phyloP scores from a whole-genome alignment of 768 basidiomycete species.

The Thelephora aurantiotincta region DNA sequence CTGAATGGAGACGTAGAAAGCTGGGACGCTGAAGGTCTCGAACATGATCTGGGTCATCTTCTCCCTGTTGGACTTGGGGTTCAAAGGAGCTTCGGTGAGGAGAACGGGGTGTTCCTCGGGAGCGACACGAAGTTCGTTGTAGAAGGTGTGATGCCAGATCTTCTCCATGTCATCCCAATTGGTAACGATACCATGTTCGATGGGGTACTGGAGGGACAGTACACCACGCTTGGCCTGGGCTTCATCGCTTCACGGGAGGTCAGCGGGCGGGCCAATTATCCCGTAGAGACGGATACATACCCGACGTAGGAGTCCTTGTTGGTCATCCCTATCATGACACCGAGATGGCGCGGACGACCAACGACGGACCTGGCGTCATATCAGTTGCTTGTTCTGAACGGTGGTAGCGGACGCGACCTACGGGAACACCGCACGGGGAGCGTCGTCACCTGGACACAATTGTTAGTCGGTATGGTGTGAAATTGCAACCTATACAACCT shows the following conservation, averaged over 20 bases:
- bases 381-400: not conserved
- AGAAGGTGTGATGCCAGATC: slow-evolving; percentile 67
- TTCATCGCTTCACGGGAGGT: slow-evolving; percentile 33
- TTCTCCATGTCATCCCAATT: slow-evolving; percentile 73
- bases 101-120: slow-evolving; percentile 89
- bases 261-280: not conserved
- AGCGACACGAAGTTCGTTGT: slow-evolving; percentile 88
- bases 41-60: slow-evolving; percentile 98
- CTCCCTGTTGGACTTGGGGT: slow-evolving; percentile 87
- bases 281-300: slow-evolving; percentile 18
- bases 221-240: slow-evolving; percentile 66
- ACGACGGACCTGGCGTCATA: slow-evolving; percentile 37
- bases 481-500: slow-evolving; percentile 10
- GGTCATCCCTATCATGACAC: slow-evolving; percentile 70
- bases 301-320: slow-evolving; percentile 70
- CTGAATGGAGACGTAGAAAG: slow-evolving; percentile 87
- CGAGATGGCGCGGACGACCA: slow-evolving; percentile 58
- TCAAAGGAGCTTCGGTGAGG: slow-evolving; percentile 83
- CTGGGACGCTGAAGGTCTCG: slow-evolving; percentile 88
- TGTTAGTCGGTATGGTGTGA: not conserved
- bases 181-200: slow-evolving; percentile 60
- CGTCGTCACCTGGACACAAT: slow-evolving; percentile 65
- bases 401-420: slow-evolving; percentile 28
- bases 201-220: slow-evolving; percentile 55
- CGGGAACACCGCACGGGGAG: slow-evolving; percentile 96